A percentile compares a stretch with the other conserved stretches of the same genome.
Conservation (phyloP, 1,284 basidiomycete species). For the Irpex sp. region DNA sequence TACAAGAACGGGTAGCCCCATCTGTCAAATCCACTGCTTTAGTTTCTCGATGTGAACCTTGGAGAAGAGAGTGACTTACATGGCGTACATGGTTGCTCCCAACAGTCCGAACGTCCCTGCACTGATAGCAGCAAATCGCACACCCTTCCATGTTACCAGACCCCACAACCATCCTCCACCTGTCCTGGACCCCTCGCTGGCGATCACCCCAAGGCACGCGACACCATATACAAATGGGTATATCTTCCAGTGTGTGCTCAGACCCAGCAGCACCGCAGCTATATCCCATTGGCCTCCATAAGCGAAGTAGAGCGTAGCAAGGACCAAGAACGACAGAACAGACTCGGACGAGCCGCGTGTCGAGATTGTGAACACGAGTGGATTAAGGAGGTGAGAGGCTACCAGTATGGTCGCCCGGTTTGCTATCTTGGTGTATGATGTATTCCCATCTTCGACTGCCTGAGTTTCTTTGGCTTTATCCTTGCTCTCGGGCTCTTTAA, state of each 20-base stretch:
- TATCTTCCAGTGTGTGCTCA: constrained; percentile 92
- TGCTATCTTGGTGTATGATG: constrained; percentile 4
- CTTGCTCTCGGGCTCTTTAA: neutral
- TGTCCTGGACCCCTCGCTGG: constrained; percentile 23
- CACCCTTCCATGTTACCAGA: constrained; percentile 53
- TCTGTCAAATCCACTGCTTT: constrained; percentile 35
- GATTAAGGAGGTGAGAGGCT: constrained; percentile 81
- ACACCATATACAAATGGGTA: constrained; percentile 92
- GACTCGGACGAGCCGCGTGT: constrained; percentile 96
- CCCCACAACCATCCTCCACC: constrained; percentile 23
- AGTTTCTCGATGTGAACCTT: no score
- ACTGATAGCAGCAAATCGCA: constrained; percentile 70
- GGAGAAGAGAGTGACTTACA: constrained; percentile 48
- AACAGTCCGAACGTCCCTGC: constrained; percentile 68
- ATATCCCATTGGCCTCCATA: constrained; percentile 50
- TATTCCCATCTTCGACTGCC: neutral
- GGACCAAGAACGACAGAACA: constrained; percentile 78
- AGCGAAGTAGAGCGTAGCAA: constrained; percentile 66
- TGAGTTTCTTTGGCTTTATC: constrained; percentile 1
- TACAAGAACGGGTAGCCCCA: constrained; percentile 94
- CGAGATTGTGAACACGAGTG: constrained; percentile 93
- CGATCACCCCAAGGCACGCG: constrained; percentile 69
- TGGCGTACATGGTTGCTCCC: constrained; percentile 64
- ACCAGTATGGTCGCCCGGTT: constrained; percentile 49
- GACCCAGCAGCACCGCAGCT: constrained; percentile 71